Percentiles rank a stretch among this genome's conserved stretches.
These are phyloP conservation scores for Epichloe gansuensis DNA, from an alignment of 2,329 filamentous ascomycete genomes.

Conservation along the genomic window DNA sequence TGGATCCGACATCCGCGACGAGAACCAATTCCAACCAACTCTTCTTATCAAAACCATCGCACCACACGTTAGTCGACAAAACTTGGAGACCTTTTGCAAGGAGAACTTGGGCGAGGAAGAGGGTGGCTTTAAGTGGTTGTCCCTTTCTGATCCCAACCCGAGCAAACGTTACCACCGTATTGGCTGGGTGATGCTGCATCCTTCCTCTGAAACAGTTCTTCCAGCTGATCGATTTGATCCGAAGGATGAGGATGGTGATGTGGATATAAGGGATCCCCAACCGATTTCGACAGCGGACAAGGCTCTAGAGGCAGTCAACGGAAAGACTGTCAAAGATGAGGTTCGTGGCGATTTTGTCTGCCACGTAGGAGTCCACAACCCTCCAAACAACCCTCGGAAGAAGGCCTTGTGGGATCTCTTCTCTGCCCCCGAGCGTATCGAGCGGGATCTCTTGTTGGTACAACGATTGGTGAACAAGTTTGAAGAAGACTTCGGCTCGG, in stretches of 20 bases:
- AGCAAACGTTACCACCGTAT: slow-evolving; percentile 95
- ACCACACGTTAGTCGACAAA: slow-evolving; percentile 85
- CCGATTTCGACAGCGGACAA: slow-evolving; percentile 59
- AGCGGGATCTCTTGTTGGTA: slow-evolving; percentile 76
- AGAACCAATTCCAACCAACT: slow-evolving; percentile 77
- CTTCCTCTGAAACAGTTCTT: slow-evolving; percentile 52
- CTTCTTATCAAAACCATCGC: slow-evolving; percentile 96
- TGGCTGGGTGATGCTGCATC: slow-evolving; percentile 94
- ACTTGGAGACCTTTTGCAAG: slow-evolving; percentile 87
- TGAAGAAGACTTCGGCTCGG: slow-evolving; percentile 68
- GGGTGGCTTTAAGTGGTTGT: slow-evolving; percentile 91
- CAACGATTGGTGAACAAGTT: slow-evolving; percentile 72
- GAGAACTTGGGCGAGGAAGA: slow-evolving; percentile 85
- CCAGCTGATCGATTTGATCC: slow-evolving; percentile 60
- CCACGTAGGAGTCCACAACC: slow-evolving; percentile 91
- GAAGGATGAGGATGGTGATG: slow-evolving; percentile 53
- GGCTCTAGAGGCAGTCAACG: slow-evolving; percentile 87
- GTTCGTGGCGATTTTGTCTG: slow-evolving; percentile 92
- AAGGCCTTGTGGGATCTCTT: slow-evolving; percentile 97
- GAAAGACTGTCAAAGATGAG: slow-evolving; percentile 93
- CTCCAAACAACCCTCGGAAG: slow-evolving; percentile 73
- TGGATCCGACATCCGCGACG: slow-evolving; percentile 79
- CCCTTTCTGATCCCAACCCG: slow-evolving; percentile 90
- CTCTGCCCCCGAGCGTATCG: slow-evolving; percentile 83
- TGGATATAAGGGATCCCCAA: slow-evolving; percentile 40